Percentiles rank a stretch among this genome's conserved stretches.
Evolutionary conservation across 768 basidiomycete genomes (phyloP).

Genomic region (Roridomyces roridus): DNA sequence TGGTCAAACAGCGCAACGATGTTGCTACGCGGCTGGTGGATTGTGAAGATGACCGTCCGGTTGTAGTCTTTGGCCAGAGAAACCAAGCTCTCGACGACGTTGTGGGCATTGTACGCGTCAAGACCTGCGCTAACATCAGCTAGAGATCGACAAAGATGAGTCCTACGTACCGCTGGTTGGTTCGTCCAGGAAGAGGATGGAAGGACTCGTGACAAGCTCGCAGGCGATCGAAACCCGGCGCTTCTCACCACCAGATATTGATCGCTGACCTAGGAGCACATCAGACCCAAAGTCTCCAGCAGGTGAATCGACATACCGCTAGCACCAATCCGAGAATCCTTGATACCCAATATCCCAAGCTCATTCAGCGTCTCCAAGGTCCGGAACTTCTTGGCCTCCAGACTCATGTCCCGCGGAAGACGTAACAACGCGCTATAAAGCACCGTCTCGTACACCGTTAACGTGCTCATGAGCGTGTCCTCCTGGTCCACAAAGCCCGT

Average conservation of each 20-base stretch:
- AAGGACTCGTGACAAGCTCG: slow-evolving; percentile 96
- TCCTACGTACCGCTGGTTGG: slow-evolving; percentile 84
- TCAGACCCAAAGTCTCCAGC: neutral
- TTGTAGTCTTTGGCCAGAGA: slow-evolving; percentile 88
- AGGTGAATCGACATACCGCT: slow-evolving; percentile 57
- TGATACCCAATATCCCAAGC: slow-evolving; percentile 90
- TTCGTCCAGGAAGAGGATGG: slow-evolving; percentile 95
- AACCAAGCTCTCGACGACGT: slow-evolving; percentile 89
- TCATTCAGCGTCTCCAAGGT: slow-evolving; percentile 97
- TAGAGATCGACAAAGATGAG: neutral
- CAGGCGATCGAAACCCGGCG: slow-evolving; percentile 96
- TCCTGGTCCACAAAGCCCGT: slow-evolving; percentile 98
- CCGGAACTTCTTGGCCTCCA: slow-evolving; percentile 92
- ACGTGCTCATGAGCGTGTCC: slow-evolving; percentile 94
- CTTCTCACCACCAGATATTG: slow-evolving; percentile 98
- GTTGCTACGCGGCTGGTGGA: slow-evolving; percentile 97
- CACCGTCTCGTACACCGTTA: slow-evolving; percentile 98
- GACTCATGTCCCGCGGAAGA: slow-evolving; percentile 93
- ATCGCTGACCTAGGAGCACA: slow-evolving; percentile 65
- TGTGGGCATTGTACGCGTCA: slow-evolving; percentile 94
- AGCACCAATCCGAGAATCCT: slow-evolving; percentile 89
- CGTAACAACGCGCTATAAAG: slow-evolving; percentile 91
- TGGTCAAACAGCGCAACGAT: slow-evolving; percentile 97
- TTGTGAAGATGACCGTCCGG: slow-evolving; percentile 95
- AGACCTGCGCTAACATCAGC: slow-evolving; percentile 58